phyloP scores from a whole-genome alignment of 768 basidiomycete genomes.

The Ramaria sp. region DNA sequence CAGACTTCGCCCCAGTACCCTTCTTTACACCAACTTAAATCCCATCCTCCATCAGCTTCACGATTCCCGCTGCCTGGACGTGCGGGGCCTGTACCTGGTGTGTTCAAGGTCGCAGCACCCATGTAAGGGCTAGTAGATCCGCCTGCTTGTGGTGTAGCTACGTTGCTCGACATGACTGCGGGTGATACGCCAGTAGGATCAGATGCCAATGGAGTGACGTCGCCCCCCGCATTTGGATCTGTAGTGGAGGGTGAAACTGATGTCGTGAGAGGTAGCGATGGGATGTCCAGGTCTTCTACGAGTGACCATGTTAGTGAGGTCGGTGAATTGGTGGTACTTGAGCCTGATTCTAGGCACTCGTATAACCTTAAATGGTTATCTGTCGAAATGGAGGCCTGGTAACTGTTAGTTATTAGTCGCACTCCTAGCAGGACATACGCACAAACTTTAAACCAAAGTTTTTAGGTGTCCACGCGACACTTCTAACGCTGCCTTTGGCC shows the following conservation, averaged over 20 bases:
- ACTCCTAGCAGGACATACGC: constrained; percentile 16
- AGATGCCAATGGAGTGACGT: not conserved
- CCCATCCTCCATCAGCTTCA: constrained; percentile 90
- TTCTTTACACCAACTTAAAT: constrained; percentile 92
- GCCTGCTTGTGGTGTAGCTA: constrained; percentile 40
- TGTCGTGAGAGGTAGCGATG: constrained; percentile 34
- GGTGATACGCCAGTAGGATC: constrained; percentile 28
- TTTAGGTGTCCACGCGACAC: constrained; percentile 79
- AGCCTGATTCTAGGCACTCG: constrained; percentile 58
- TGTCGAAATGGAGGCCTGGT: constrained; percentile 76
- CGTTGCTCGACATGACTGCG: constrained; percentile 40
- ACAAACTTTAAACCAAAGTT: constrained; percentile 86
- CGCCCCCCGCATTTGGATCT: not conserved
- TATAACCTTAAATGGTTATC: constrained; percentile 85
- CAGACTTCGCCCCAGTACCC: constrained; percentile 90
- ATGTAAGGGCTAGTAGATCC: constrained; percentile 2
- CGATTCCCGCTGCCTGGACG: constrained; percentile 34
- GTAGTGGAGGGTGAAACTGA: constrained; percentile 12
- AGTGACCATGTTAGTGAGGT: constrained; percentile 67
- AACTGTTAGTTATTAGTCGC: not conserved
- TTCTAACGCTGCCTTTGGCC: constrained; percentile 75
- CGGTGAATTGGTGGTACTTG: constrained; percentile 20
- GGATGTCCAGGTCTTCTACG: constrained; percentile 66
- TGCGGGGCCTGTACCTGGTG: not conserved
- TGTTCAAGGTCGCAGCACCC: not conserved